Base-by-base conservation (phyloP, 345 rosid genomes). In the Eucalyptus rudis region DNA sequence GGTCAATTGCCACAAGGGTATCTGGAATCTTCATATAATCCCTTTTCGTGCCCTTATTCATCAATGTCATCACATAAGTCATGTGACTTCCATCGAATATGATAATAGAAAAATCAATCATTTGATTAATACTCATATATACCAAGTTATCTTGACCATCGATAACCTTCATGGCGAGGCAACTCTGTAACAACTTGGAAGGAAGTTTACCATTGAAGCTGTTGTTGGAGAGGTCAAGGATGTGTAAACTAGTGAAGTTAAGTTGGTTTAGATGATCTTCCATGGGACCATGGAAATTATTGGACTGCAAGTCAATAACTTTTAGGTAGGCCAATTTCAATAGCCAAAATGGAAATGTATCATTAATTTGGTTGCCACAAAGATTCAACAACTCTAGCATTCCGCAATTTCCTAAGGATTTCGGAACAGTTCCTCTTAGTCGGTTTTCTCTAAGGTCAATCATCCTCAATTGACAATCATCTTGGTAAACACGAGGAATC, bases 21-120 rank as follows among this genome's bases (percentile, higher is more conserved):
- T 31, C 2, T 0, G 4, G 44, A 68, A 68, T 68, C 44, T 68
- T 33, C 13, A 0, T 1, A 68, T 68, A 68, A 4, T 68, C 80
- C 44, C 13, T 33, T 68, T 68, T 0, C 2, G 4, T 17, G 80
- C 44, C 80, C 80, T 68, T 68, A 33, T 33, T 33, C 44, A 8
- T 68, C 22, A 68, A 8, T 33, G 7, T 9, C 25, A 68, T 5
- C 0, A 3, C 36, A 33, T 33, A 33, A 33, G 36, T 33, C 36
- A 3, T 33, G 36, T 33, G 36, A 33, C 36, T 33, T 33, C 36
- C 36, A 33, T 33, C 36, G 36, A 33, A 33, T 33, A 0, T 0
- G 4, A 8, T 2, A 7, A 22, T 0, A 22, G 8, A 6, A 1
- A 56, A 4, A 25, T 5, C 0, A 62, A 62, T 2, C 0, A 15